phyloP scores from a whole-genome alignment of 2,329 filamentous ascomycete species.

The Mycosphaerella sp. region DNA sequence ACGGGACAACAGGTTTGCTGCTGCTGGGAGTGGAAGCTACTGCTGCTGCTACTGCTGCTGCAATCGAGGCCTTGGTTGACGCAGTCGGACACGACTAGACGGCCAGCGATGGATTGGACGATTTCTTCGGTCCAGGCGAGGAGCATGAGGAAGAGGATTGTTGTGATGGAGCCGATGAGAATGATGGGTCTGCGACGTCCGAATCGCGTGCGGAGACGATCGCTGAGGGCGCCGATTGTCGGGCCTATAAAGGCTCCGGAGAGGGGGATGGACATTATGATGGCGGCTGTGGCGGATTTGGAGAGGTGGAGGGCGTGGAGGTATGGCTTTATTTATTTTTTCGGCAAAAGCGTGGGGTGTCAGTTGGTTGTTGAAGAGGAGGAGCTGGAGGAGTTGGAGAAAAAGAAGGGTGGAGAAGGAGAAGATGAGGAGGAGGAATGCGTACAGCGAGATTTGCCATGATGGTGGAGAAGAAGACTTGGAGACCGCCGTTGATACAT shows the following conservation, averaged over 20 bases:
- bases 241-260: constrained; percentile 20
- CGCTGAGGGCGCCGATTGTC: constrained; percentile 2
- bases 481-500: constrained; percentile 22
- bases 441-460: constrained; percentile 21
- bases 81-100: no score
- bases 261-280: constrained; percentile 20
- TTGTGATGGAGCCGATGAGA: constrained; percentile 12
- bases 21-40: no score
- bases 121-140: constrained; percentile 17
- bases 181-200: constrained; percentile 21
- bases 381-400: no score
- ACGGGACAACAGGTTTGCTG: no score
- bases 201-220: constrained; percentile 7
- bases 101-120: background rate
- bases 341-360: no score
- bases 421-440: background rate
- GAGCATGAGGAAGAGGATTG: constrained; percentile 8
- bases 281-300: constrained; percentile 18
- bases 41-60: no score
- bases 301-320: constrained; percentile 20
- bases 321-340: constrained; percentile 16
- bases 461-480: constrained; percentile 23
- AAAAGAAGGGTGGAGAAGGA: background rate
- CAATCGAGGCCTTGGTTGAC: no score
- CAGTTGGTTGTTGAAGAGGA: no score